Conservation (phyloP, 345 rosid genomes). For the Isatis tinctoria region DNA sequence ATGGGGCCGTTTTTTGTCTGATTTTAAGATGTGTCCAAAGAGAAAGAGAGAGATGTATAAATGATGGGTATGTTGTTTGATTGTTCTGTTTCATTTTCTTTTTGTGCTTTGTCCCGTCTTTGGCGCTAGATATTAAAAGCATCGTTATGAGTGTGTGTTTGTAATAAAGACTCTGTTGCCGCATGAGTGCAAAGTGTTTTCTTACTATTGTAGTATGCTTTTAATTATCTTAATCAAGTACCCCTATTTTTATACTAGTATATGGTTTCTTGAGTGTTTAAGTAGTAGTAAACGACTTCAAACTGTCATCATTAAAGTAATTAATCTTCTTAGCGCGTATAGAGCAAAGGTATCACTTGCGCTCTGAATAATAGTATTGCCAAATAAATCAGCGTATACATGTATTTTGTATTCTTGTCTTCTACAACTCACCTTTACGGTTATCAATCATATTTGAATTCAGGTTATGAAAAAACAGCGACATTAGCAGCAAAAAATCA, state of each 20-base stretch:
- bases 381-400: not conserved
- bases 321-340: not conserved
- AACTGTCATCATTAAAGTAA: not conserved
- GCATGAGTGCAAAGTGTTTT: constrained; percentile 22
- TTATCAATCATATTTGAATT: not conserved
- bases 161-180: constrained; percentile 33
- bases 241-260: not conserved
- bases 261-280: not conserved
- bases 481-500: not conserved
- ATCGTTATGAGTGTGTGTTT: constrained; percentile 26
- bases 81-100: not conserved
- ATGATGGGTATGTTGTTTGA: constrained; percentile 14
- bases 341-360: not conserved
- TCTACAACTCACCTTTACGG: not conserved
- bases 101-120: not conserved
- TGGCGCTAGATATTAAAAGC: constrained; percentile 17
- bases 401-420: not conserved
- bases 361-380: not conserved
- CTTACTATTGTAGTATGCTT: constrained; percentile 12
- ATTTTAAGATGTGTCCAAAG: constrained; percentile 2
- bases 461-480: not conserved
- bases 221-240: not conserved
- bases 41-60: not conserved
- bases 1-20: constrained; percentile 19
- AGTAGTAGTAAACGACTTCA: not conserved